Base-by-base conservation (phyloP, 2,329 filamentous ascomycete genomes). In the Apiospora rasikravindrae region DNA sequence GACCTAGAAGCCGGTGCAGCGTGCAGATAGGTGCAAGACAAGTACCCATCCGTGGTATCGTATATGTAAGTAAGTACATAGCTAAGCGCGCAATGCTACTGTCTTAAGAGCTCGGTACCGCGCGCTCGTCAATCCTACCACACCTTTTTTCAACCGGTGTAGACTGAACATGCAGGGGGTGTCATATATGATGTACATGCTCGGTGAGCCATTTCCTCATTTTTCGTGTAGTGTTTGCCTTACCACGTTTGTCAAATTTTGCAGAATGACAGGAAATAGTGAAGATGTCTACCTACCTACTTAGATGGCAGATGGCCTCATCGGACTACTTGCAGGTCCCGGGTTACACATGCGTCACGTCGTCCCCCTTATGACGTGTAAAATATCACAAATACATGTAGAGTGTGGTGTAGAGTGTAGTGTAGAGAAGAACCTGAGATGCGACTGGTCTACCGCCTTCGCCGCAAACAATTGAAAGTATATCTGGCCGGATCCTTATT, bases 111-210 rank as follows among this genome's bases (percentile, higher is more conserved):
- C 10, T 40, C 57, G 57, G 57, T 64, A 64, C 29, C 57, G 57
- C 57, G 57, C 57, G 57, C 33, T 40, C 33, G 29, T 40, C 57
- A 64, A 40, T 24, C 19, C 33, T 61, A 61, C 26, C 26, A 22
- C 51, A 57, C 26, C 26, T 33, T 57, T 16, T 16, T 64, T 64
- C 33, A 64, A 64, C 57, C 57, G 57, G 57, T 64, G 57, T 64
- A 64, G 57, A 19, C 22, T 61, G 53, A 7, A 22, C 33, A 64
- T n/a, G 57, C 57, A 37, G 57, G 57, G 57, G 57, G 33, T 33
- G 24, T 19, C 19, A 40, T 22, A 61, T 22, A 61, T 37, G 49
- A 37, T 5, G 53, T 22, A 37, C 11, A 22, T n/a, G 16, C 16
- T 61, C 53, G 53, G 53, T 37, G 53, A 61, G 29, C 53, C 53